A percentile compares a stretch with the other conserved stretches of the same genome.
phyloP scores from a whole-genome alignment of 169 alveolate species.

The Plasmodium reichenowi region DNA sequence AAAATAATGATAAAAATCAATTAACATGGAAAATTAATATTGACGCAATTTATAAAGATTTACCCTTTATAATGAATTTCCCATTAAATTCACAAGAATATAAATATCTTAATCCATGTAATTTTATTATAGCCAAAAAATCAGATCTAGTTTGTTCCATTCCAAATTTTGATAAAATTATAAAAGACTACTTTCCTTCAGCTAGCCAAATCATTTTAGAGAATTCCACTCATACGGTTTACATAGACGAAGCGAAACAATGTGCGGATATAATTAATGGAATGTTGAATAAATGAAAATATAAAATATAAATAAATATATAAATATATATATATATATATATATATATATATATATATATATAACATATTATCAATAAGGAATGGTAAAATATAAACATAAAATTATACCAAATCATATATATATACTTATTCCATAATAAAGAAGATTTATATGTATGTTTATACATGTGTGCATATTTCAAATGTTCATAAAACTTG shows the following conservation, averaged over 20 bases:
- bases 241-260: slow-evolving; percentile 40
- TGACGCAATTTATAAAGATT: slow-evolving; percentile 47
- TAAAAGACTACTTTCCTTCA: slow-evolving; percentile 46
- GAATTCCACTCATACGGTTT: slow-evolving; percentile 62
- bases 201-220: slow-evolving; percentile 34
- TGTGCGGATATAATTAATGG: slow-evolving; percentile 48
- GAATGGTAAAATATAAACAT: too few relatives aligned
- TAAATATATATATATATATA: neutral
- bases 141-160: slow-evolving; percentile 57
- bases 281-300: neutral
- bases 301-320: neutral
- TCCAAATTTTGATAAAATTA: slow-evolving; percentile 38
- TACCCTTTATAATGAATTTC: slow-evolving; percentile 27
- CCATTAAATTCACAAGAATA: slow-evolving; percentile 21
- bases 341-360: too few relatives aligned
- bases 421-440: too few relatives aligned
- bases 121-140: slow-evolving; percentile 47
- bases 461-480: too few relatives aligned
- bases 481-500: too few relatives aligned
- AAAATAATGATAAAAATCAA: slow-evolving; percentile 22
- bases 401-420: too few relatives aligned
- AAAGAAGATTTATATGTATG: too few relatives aligned
- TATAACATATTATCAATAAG: too few relatives aligned
- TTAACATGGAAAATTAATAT: slow-evolving; percentile 73
- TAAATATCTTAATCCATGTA: slow-evolving; percentile 66